Conservation (phyloP, 2,329 filamentous ascomycete genomes). For the Emydomyces testavorans region DNA sequence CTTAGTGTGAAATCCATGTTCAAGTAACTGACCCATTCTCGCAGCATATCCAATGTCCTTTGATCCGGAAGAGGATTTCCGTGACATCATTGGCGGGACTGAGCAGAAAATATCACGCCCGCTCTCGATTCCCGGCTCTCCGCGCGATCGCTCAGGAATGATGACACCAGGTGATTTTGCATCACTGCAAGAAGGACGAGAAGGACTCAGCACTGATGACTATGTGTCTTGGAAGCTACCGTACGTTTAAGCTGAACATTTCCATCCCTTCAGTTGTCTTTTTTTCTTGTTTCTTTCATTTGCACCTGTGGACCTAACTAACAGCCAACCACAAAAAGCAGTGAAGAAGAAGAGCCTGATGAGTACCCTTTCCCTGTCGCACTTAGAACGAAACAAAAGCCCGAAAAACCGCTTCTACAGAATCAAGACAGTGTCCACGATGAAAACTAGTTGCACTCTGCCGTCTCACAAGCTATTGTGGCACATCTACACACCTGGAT, state of each 20-base stretch:
- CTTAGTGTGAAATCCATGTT: neutral
- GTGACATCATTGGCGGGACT: constrained; percentile 80
- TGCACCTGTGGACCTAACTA: constrained; percentile 7
- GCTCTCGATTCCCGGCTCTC: constrained; percentile 86
- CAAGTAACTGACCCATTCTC: neutral
- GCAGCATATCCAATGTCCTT: constrained; percentile 80
- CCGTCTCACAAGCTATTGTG: too few relatives aligned
- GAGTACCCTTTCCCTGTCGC: constrained; percentile 62
- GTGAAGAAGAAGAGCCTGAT: constrained; percentile 86
- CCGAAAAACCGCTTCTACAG: constrained; percentile 29
- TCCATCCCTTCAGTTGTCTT: too few relatives aligned
- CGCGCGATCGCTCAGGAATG: constrained; percentile 82
- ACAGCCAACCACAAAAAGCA: constrained; percentile 41
- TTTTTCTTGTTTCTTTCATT: neutral
- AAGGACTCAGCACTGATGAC: constrained; percentile 89
- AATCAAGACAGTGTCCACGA: constrained; percentile 3
- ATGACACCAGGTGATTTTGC: constrained; percentile 99
- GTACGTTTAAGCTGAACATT: constrained; percentile 49
- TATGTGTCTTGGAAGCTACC: constrained; percentile 97
- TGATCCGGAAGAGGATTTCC: constrained; percentile 61
- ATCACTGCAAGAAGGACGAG: constrained; percentile 83
- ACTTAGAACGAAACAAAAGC: constrained; percentile 41
- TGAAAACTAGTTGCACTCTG: neutral
- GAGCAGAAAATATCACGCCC: constrained; percentile 93
- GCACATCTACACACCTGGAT: too few relatives aligned